Percentiles rank a stretch among this genome's conserved stretches.
phyloP scores from a whole-genome alignment of 1,284 basidiomycete genomes.

The Trichosporon coremiiforme region DNA sequence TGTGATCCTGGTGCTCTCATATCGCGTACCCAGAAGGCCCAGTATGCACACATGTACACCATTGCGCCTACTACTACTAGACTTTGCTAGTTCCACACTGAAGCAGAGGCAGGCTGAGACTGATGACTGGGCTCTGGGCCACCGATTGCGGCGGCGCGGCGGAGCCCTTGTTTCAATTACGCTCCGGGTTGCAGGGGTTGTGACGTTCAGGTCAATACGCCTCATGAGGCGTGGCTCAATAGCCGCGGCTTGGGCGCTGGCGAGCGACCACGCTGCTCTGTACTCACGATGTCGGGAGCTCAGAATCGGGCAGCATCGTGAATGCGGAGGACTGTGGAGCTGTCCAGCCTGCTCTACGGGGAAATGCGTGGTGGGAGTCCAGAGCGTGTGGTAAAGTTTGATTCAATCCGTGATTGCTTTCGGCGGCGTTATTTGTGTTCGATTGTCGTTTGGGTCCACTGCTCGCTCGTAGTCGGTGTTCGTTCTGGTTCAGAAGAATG shows the following conservation, averaged over 20 bases:
- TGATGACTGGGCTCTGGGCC: not conserved
- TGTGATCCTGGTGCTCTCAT: not conserved
- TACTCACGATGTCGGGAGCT: not conserved
- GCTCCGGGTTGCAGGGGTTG: not conserved
- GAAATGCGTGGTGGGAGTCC: constrained; percentile 1
- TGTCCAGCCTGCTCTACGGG: not conserved
- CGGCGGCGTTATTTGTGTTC: not conserved
- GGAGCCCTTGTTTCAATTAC: constrained; percentile 12
- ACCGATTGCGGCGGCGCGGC: constrained; percentile 7
- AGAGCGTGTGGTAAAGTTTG: not conserved
- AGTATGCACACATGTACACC: too few relatives aligned
- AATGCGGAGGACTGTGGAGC: not conserved
- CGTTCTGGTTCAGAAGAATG: not conserved
- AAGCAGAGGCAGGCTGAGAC: not conserved
- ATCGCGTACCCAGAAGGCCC: not conserved
- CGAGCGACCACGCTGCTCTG: too few relatives aligned
- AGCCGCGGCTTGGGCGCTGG: not conserved
- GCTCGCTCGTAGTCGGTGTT: not conserved
- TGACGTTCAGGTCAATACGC: not conserved
- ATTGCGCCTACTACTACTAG: too few relatives aligned
- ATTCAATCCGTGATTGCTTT: not conserved
- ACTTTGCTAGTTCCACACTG: not conserved
- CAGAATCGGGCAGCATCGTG: not conserved
- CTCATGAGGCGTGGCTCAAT: not conserved
- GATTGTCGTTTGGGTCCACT: not conserved